phyloP scores from a whole-genome alignment of 345 rosid species.

The Eutrema heterophyllum region DNA sequence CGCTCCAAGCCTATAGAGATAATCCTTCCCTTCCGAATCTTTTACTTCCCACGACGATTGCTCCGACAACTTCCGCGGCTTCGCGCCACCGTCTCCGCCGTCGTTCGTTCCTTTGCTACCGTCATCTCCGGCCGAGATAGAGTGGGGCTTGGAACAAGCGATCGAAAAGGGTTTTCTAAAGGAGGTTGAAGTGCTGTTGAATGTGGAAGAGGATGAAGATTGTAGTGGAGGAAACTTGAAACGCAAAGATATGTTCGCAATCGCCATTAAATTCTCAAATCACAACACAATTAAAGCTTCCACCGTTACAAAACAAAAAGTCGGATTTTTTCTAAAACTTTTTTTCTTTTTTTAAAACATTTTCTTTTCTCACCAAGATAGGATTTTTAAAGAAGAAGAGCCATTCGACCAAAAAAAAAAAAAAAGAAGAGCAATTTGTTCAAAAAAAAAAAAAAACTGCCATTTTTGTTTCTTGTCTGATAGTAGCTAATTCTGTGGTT shows the following conservation, averaged over 20 bases:
- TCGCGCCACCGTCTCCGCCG: background rate
- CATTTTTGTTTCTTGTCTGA: background rate
- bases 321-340: background rate
- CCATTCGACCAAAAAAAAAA: constrained; percentile 15
- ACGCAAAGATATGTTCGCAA: constrained; percentile 28
- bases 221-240: constrained; percentile 25
- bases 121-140: constrained; percentile 5
- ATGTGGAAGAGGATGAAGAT: constrained; percentile 25
- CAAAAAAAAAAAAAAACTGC: too few species aligned
- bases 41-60: constrained; percentile 93
- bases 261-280: constrained; percentile 20
- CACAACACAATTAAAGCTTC: background rate
- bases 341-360: background rate
- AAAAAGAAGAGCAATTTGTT: constrained; percentile 14
- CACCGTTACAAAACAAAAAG: background rate
- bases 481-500: constrained; percentile 6
- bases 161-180: constrained; percentile 21
- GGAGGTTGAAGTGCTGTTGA: constrained; percentile 1
- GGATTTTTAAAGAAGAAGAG: constrained; percentile 8
- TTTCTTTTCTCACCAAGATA: background rate
- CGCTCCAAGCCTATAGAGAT: constrained; percentile 75
- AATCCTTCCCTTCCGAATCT: constrained; percentile 71
- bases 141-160: constrained; percentile 39
- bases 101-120: constrained; percentile 12
- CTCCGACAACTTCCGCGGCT: constrained; percentile 50